These are phyloP conservation scores for Saprolegnia parasitica DNA, from an alignment of 352 stramenopile species.

Conservation along the genomic window DNA sequence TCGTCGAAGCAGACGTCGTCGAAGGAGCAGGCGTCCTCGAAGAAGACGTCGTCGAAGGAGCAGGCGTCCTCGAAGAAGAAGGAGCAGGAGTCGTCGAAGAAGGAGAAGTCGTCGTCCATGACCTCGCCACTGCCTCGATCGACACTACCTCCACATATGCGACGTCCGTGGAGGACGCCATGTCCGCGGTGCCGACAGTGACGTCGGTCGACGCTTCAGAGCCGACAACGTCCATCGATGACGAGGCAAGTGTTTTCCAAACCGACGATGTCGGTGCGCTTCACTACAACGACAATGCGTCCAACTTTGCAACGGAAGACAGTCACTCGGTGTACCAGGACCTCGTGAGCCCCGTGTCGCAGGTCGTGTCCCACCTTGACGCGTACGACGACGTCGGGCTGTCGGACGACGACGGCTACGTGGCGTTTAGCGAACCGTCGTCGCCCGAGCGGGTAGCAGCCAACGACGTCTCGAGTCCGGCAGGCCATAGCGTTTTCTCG, in stretches of 20 bases:
- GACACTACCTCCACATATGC: too few relatives aligned
- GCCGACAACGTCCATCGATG: too few relatives aligned
- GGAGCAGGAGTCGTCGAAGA: background rate
- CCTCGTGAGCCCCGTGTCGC: slow-evolving; percentile 1
- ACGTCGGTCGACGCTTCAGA: too few relatives aligned
- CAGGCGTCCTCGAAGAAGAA: background rate
- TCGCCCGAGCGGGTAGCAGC: too few relatives aligned
- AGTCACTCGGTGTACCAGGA: slow-evolving; percentile 10
- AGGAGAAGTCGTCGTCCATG: too few relatives aligned
- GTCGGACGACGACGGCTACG: background rate
- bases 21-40: background rate
- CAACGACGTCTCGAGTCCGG: background rate
- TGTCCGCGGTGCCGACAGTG: too few relatives aligned
- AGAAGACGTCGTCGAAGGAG: background rate
- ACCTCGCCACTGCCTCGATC: too few relatives aligned
- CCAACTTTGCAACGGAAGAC: slow-evolving; percentile 10
- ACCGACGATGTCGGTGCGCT: too few relatives aligned
- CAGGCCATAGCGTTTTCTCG: background rate
- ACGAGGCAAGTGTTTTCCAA: too few relatives aligned
- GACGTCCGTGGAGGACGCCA: too few relatives aligned
- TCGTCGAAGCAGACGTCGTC: background rate
- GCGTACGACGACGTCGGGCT: background rate
- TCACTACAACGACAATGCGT: background rate
- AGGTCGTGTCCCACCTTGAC: background rate
- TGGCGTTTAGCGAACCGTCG: background rate